These are phyloP conservation scores for Xylaria sp. DNA, from an alignment of 2,329 filamentous ascomycete genomes.

Conservation along the genomic window DNA sequence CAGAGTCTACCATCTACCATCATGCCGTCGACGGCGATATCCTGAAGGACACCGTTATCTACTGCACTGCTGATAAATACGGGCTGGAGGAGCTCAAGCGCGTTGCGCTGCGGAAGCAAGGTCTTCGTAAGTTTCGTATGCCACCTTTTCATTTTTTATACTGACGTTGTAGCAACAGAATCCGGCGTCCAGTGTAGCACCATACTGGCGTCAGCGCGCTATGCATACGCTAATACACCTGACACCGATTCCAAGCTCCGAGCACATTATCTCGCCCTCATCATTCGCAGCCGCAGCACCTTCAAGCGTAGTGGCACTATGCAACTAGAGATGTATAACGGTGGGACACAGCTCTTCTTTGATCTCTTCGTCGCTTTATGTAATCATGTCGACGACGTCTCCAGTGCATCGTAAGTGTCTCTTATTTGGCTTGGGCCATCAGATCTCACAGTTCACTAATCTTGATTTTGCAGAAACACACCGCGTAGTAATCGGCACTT, in stretches of 20 bases:
- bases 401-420: constrained; percentile 63
- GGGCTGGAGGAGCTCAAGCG: constrained; percentile 86
- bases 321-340: constrained; percentile 93
- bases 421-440: neutral
- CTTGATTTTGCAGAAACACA: constrained; percentile 51
- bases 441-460: constrained; percentile 27
- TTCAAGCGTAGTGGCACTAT: constrained; percentile 96
- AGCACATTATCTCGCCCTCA: constrained; percentile 90
- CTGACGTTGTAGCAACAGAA: constrained; percentile 55
- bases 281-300: constrained; percentile 86
- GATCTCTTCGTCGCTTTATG: constrained; percentile 93
- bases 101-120: constrained; percentile 87
- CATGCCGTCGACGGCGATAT: constrained; percentile 73
- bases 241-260: constrained; percentile 91
- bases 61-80: constrained; percentile 88
- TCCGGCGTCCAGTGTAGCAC: constrained; percentile 85
- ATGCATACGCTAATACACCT: constrained; percentile 88
- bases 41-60: constrained; percentile 89
- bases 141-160: neutral
- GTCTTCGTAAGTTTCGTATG: constrained; percentile 69
- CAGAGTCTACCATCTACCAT: constrained; percentile 76
- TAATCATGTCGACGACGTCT: constrained; percentile 84
- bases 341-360: constrained; percentile 86
- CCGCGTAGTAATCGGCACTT: constrained; percentile 60
- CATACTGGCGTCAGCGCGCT: constrained; percentile 87